These are phyloP conservation scores for Hamamelis virginiana DNA, from an alignment of 164 flowering plant species.

Conservation along the genomic window DNA sequence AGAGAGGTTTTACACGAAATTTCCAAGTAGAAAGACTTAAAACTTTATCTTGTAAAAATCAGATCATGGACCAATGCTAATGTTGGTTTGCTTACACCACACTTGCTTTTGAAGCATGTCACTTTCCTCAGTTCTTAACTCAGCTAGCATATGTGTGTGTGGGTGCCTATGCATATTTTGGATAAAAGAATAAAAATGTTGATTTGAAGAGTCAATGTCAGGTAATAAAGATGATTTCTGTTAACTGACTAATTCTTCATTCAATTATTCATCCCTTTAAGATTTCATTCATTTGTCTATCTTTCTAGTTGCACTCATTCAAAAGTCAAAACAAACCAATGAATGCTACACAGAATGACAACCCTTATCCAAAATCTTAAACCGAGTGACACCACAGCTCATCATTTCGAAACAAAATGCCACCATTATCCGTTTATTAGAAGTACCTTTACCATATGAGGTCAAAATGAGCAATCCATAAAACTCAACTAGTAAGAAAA, in stretches of 20 bases:
- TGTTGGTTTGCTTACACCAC: background rate
- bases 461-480: no score
- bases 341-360: background rate
- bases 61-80: background rate
- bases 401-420: no score
- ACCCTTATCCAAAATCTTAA: no score
- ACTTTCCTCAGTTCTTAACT: background rate
- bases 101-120: background rate
- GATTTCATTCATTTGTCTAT: background rate
- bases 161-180: no score
- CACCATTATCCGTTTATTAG: no score
- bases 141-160: background rate
- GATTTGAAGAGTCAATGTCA: no score
- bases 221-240: background rate
- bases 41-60: background rate
- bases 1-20: background rate
- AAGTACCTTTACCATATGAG: no score
- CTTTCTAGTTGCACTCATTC: background rate
- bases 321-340: background rate
- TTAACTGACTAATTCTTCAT: background rate
- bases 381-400: no score
- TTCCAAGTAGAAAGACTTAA: background rate
- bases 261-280: no score
- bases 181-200: no score
- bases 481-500: no score